Evolutionary conservation across 768 basidiomycete species (phyloP).

Genomic region (Boletus huronensis): DNA sequence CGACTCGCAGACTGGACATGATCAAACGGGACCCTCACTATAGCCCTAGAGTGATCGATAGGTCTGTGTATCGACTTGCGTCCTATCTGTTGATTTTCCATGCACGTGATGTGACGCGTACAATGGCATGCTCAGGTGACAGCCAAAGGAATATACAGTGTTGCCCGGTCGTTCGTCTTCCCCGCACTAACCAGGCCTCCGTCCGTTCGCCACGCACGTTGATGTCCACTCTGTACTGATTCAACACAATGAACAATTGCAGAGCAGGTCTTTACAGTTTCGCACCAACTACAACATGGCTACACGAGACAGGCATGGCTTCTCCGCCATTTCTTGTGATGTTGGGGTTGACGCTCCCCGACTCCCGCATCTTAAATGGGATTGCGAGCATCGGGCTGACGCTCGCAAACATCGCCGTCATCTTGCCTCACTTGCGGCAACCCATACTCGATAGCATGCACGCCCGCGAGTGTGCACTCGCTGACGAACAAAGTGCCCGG

Average conservation of each 20-base stretch:
- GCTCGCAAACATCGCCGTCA: constrained; percentile 21
- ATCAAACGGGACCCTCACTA: too few relatives aligned
- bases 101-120: constrained; percentile 24
- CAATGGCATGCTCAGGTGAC: background rate
- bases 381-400: constrained; percentile 26
- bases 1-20: too few relatives aligned
- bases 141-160: constrained; percentile 2
- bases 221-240: constrained; percentile 3
- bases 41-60: too few relatives aligned
- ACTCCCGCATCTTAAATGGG: constrained; percentile 26
- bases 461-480: background rate
- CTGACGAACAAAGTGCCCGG: background rate
- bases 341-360: constrained; percentile 24
- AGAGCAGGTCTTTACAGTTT: constrained; percentile 30
- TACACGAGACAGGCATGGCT: constrained; percentile 19
- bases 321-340: constrained; percentile 25
- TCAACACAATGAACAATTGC: constrained; percentile 20
- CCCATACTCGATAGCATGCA: constrained; percentile 14
- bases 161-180: background rate
- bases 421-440: constrained; percentile 25
- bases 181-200: background rate
- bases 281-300: constrained; percentile 19
- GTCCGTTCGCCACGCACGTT: background rate
- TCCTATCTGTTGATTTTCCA: constrained; percentile 8
- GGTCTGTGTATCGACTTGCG: background rate